Evolutionary conservation across 768 basidiomycete species (phyloP).

Genomic region (Austroboletus eburneus): DNA sequence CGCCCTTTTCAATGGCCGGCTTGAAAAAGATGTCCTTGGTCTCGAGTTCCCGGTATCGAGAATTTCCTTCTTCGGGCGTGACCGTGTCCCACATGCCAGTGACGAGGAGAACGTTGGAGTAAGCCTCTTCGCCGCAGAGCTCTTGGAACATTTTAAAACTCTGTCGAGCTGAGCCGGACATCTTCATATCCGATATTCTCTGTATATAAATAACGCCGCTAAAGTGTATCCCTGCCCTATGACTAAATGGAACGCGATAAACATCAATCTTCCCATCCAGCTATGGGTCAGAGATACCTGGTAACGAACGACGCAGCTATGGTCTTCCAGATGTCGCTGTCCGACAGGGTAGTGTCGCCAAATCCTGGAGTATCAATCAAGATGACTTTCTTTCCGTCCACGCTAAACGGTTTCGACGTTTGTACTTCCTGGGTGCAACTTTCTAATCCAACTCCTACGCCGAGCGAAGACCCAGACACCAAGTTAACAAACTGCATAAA

Average conservation of each 20-base stretch:
- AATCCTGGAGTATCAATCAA: conserved; percentile 62
- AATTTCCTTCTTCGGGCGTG: conserved; percentile 28
- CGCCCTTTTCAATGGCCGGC: conserved; percentile 43
- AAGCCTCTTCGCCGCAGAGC: conserved; percentile 46
- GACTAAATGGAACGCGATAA: conserved; percentile 7
- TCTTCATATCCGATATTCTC: conserved; percentile 45
- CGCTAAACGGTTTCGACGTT: conserved; percentile 16
- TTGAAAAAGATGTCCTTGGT: conserved; percentile 47
- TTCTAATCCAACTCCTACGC: conserved; percentile 30
- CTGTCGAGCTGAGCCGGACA: conserved; percentile 43
- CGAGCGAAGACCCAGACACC: conserved; percentile 25
- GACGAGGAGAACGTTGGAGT: conserved; percentile 45
- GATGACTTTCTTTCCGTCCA: conserved; percentile 34
- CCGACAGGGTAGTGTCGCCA: conserved; percentile 47
- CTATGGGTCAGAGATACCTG: too few relatives aligned
- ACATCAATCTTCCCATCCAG: neutral
- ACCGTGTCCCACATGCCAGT: conserved; percentile 51
- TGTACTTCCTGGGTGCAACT: conserved; percentile 34
- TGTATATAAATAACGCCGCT: conserved; percentile 51
- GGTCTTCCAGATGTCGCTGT: conserved; percentile 45
- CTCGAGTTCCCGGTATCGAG: conserved; percentile 42
- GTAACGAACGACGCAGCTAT: conserved; percentile 39
- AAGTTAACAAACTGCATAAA: conserved; percentile 33
- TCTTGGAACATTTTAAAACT: conserved; percentile 49
- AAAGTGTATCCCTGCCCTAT: conserved; percentile 24